Evolutionary conservation across 495 filamentous ascomycete species (phyloP).

Genomic region (Parachaetomium inaequale): DNA sequence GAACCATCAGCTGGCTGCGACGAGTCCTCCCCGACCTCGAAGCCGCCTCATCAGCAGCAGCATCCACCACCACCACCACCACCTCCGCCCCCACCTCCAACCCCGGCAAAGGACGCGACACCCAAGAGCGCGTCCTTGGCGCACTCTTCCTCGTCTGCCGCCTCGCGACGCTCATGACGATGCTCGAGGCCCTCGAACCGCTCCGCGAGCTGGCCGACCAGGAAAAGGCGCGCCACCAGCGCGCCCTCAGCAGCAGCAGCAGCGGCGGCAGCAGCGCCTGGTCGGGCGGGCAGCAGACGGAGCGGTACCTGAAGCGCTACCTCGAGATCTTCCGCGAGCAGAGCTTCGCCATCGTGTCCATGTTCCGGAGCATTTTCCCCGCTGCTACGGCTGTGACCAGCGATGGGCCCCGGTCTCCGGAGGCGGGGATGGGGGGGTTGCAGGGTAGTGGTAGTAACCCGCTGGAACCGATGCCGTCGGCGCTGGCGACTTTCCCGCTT

Average conservation of each 20-base stretch:
- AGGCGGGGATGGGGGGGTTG: background rate
- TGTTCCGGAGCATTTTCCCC: slow-evolving; percentile 88
- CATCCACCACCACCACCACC: background rate
- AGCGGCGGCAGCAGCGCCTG: slow-evolving; percentile 44
- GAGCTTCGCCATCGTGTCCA: slow-evolving; percentile 88
- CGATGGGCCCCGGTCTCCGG: background rate
- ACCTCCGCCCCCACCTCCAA: slow-evolving; percentile 18
- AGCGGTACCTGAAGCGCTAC: slow-evolving; percentile 90
- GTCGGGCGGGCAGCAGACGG: slow-evolving; percentile 85
- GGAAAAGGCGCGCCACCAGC: slow-evolving; percentile 57
- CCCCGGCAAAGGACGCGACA: slow-evolving; percentile 43
- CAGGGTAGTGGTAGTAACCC: slow-evolving; percentile 45
- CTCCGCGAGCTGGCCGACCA: slow-evolving; percentile 86
- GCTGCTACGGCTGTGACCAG: slow-evolving; percentile 30
- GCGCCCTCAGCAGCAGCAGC: slow-evolving; percentile 11
- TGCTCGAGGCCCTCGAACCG: slow-evolving; percentile 80
- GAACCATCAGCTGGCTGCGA: slow-evolving; percentile 88
- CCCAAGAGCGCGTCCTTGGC: slow-evolving; percentile 63
- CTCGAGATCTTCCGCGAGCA: slow-evolving; percentile 98
- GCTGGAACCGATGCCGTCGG: slow-evolving; percentile 66
- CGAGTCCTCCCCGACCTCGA: slow-evolving; percentile 76
- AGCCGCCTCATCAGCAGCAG: slow-evolving; percentile 25
- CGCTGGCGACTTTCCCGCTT: slow-evolving; percentile 79
- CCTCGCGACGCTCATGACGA: slow-evolving; percentile 71
- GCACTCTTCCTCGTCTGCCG: slow-evolving; percentile 85